These are phyloP conservation scores for Paramarasmius palmivorus DNA, from an alignment of 1,284 basidiomycete species.

Conservation along the genomic window DNA sequence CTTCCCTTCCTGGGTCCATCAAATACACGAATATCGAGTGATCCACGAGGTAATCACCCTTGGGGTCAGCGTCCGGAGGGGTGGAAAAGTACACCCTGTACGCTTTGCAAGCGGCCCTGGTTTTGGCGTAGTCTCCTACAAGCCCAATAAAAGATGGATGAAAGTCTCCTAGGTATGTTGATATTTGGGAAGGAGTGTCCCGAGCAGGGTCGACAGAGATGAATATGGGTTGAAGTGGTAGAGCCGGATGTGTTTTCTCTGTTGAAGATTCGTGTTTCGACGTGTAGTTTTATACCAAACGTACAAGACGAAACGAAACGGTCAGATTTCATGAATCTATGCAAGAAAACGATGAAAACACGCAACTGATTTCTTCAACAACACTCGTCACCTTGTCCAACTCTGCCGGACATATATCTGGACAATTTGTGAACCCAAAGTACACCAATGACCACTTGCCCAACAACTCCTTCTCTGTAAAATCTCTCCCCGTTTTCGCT, in stretches of 20 bases:
- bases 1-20: conserved; percentile 93
- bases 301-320: conserved; percentile 3
- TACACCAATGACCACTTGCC: conserved; percentile 92
- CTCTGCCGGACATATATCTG: conserved; percentile 98
- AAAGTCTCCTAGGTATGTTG: conserved; percentile 77
- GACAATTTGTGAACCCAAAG: conserved; percentile 97
- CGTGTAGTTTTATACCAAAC: background rate
- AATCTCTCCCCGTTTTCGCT: conserved; percentile 51
- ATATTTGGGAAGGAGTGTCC: conserved; percentile 69
- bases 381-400: conserved; percentile 93
- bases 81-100: conserved; percentile 99
- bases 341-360: conserved; percentile 24
- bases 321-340: too few species aligned
- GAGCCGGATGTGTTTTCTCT: conserved; percentile 54
- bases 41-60: conserved; percentile 94
- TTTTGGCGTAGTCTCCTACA: conserved; percentile 83
- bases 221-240: conserved; percentile 78
- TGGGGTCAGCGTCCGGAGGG: conserved; percentile 86
- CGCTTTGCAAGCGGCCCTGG: conserved; percentile 89
- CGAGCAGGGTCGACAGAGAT: conserved; percentile 96
- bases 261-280: too few species aligned
- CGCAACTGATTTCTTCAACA: conserved; percentile 70
- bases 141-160: conserved; percentile 90
- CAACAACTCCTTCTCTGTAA: conserved; percentile 83
- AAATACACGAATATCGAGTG: conserved; percentile 98